Evolutionary conservation across 257 asterid species (phyloP), one percentile per base, ranked within the genome.

Genomic region (Solanum boliviense): DNA sequence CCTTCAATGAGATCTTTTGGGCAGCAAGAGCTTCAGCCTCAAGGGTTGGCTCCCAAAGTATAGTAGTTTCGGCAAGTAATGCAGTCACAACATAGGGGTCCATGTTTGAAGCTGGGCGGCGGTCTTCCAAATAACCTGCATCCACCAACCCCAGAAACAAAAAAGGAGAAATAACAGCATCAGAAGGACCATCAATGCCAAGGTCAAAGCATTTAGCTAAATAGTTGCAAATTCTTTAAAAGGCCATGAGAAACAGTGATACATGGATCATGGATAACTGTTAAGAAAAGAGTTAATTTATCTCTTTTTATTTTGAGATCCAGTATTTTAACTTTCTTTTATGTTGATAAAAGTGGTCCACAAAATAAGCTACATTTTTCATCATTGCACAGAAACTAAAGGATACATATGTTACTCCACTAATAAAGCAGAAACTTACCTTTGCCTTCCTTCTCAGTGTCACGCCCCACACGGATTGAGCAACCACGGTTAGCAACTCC

Each of bases 91-190:
- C 88, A 16, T 97, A 97, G 23, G 99, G 99, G 84, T 97, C 99
- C 99, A 97, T 97, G 98, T 97, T 97, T 68, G 99, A 97, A 65
- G 99, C 99, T 9, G 99, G 99, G 35, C 99, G 99, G 86, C 99
- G 93, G 44, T 97, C 99, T 90, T 97, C 98, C 98, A 97, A 90
- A 89, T 95, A 97, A 89, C 99, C 99, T 97, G 90, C 62, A 41
- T 27, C 41, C 44, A 82, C 70, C 70, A 48, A 18, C 39, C 85
- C 85, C 85, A 82, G 60, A 65, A 39, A 32, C 60, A 48, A 68
- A 34, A 38, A 41, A 20, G 31, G 34, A 48, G n/a, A 31, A 86
- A 72, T 86, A 76, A 86, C 88, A 46, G 31, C 88, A 86, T 71
- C 9, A 34, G 18, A 46, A 27, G 38, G 81, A 62, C 65, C 60